Base-by-base conservation (phyloP, 345 rosid genomes). In the Gossypium longicalyx region DNA sequence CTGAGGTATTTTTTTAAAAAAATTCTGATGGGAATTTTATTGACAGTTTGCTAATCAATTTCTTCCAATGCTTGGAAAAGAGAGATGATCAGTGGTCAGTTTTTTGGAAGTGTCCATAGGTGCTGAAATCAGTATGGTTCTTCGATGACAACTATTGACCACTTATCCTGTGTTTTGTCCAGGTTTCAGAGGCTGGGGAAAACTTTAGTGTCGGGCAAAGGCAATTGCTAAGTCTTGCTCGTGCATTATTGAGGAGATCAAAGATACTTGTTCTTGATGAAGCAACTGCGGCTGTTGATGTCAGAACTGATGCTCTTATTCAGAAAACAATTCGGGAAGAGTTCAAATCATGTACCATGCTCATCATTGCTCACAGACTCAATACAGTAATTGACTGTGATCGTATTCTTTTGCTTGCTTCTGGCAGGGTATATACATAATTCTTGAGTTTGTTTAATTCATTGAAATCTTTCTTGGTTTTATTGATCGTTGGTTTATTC, bases 281-380 rank as follows among this genome's bases (percentile, higher is more conserved):
- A 85, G 99, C 99, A 70, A 95, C 99, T 71, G 99, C 99, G 51
- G 98, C 99, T 78, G 99, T 95, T 67, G 99, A 95, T 77, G 99
- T 95, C 45, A 88, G 99, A 82, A 95, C 99, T 7, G 99, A 95
- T 85, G 97, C 97, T 73, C 89, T 95, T 75, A 95, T 95, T 76
- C 99, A 95, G 86, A 93, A 93, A 85, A 95, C 99, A 15, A 95
- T 95, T 70, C 85, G 99, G 71, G 99, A 95, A 84, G 99, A 95
- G 77, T 95, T 95, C 76, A 95, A 82, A 79, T 85, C 97, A 4
- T 95, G 99, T 79, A 93, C 99, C 3, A 95, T 95, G 99, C 89
- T 95, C 41, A 89, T 95, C 75, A 95, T 95, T 73, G 99, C 99
- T 69, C 99, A 95, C 79, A 90, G 99, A 54, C 94, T 95, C 23